These are phyloP conservation scores for Arthroderma uncinatum DNA, from an alignment of 2,329 filamentous ascomycete species.

Conservation along the genomic window DNA sequence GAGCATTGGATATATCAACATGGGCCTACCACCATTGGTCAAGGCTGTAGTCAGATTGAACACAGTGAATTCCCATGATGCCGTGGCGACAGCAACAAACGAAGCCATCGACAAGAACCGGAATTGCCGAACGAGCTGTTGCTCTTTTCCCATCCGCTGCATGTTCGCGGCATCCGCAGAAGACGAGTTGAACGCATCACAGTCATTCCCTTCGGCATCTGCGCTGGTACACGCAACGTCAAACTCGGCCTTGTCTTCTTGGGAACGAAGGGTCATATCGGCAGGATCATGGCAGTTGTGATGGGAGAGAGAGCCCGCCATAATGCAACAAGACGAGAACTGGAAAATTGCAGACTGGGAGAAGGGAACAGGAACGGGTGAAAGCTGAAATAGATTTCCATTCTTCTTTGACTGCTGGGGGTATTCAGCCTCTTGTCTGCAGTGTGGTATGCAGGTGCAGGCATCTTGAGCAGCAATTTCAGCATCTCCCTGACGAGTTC, in stretches of 20 bases:
- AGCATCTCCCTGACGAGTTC: neutral
- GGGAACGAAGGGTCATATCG: slow-evolving; percentile 1
- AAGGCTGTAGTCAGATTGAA: slow-evolving; percentile 10
- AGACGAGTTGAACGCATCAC: slow-evolving; percentile 10
- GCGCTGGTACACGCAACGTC: neutral
- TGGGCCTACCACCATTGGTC: slow-evolving; percentile 10
- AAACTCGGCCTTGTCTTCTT: neutral
- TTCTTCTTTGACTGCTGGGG: neutral
- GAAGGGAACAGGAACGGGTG: neutral
- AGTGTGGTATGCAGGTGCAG: neutral
- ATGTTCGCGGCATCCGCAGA: slow-evolving; percentile 11
- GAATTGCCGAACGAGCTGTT: slow-evolving; percentile 13
- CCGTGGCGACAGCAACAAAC: slow-evolving; percentile 11
- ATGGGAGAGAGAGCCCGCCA: neutral
- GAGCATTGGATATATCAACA: slow-evolving; percentile 12
- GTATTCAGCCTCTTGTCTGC: no score
- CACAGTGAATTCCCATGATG: slow-evolving; percentile 10
- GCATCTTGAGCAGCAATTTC: neutral
- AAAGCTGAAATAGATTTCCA: neutral
- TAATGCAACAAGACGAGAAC: neutral
- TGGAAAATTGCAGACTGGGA: neutral
- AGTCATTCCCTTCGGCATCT: slow-evolving; percentile 5
- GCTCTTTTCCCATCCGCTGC: slow-evolving; percentile 15
- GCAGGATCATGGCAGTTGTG: neutral
- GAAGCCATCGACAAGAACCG: slow-evolving; percentile 12